A percentile compares a stretch with the other conserved stretches of the same genome.
Evolutionary conservation across 345 rosid species (phyloP).

Genomic region (Moricandia arvensis): DNA sequence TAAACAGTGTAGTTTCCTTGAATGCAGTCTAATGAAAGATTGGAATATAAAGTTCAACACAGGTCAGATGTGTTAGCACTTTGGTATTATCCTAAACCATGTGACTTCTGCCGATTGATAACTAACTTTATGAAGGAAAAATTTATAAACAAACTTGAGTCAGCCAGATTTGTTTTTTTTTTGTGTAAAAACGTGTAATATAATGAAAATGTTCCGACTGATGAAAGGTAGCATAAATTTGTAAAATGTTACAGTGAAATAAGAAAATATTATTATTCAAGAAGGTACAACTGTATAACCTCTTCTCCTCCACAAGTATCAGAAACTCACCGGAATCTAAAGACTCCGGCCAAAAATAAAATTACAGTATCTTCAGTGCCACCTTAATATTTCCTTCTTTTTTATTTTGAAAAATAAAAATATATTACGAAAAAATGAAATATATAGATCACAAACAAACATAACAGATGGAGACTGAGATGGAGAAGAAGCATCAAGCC

Average conservation of each 20-base stretch:
- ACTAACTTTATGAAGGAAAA: not conserved
- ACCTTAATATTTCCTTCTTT: constrained; percentile 21
- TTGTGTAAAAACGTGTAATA: not conserved
- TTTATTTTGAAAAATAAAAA: constrained; percentile 27
- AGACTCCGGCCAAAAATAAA: constrained; percentile 31
- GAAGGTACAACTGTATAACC: constrained; percentile 25
- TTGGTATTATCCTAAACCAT: not conserved
- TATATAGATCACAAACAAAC: constrained; percentile 33
- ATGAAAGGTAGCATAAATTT: not conserved
- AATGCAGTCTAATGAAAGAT: not conserved
- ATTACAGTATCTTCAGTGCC: constrained; percentile 35
- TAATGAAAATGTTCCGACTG: not conserved
- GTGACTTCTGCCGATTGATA: not conserved
- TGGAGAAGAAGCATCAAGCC: constrained; percentile 26
- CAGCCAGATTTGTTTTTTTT: not conserved
- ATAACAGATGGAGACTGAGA: constrained; percentile 27
- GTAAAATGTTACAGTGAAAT: not conserved
- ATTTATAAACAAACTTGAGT: not conserved
- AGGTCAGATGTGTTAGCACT: not conserved
- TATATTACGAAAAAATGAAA: constrained; percentile 27
- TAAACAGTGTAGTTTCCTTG: not conserved
- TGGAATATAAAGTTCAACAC: not conserved
- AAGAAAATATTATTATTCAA: not conserved
- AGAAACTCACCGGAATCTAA: constrained; percentile 27
- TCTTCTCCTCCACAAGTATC: constrained; percentile 23